Percentiles rank a stretch among this genome's conserved stretches.
phyloP scores from a whole-genome alignment of 805 yeast genomes.

The Nakazawaea ambrosiae region DNA sequence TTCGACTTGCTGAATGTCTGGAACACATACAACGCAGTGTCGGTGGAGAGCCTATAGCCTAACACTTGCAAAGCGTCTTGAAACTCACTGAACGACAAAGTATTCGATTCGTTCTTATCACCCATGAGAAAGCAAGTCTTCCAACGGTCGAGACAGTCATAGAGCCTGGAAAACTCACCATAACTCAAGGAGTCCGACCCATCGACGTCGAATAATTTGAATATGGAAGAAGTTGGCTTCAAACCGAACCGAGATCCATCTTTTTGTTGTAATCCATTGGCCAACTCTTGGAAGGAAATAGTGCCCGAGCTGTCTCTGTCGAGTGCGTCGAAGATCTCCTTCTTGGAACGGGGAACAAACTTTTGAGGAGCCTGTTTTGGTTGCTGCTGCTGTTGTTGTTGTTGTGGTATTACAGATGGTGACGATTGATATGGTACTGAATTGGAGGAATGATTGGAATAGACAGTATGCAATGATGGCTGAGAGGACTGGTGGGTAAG shows the following conservation, averaged over 20 bases:
- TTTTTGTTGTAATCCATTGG: constrained; percentile 1
- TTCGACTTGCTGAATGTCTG: constrained; percentile 6
- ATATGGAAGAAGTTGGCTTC: constrained; percentile 1
- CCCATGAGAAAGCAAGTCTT: constrained; percentile 4
- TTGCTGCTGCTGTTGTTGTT: constrained; percentile 6
- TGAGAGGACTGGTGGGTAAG: constrained; percentile 6
- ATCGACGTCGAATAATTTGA: constrained; percentile 8
- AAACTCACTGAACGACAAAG: constrained; percentile 10
- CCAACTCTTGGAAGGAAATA: constrained; percentile 3
- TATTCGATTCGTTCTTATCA: constrained; percentile 4
- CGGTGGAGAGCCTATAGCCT: constrained; percentile 12
- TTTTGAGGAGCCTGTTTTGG: constrained; percentile 1
- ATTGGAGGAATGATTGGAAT: constrained; percentile 3
- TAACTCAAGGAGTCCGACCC: constrained; percentile 1
- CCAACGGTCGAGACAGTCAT: constrained; percentile 10
- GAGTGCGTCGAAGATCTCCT: constrained; percentile 4
- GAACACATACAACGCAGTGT: constrained; percentile 12
- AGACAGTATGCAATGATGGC: constrained; percentile 2
- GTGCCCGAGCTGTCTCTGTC: constrained; percentile 4
- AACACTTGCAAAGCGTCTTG: constrained; percentile 15
- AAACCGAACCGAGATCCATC: constrained; percentile 5
- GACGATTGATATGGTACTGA: background rate
- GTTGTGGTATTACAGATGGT: constrained; percentile 1
- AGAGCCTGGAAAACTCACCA: constrained; percentile 9
- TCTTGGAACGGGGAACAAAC: constrained; percentile 7